phyloP scores from a whole-genome alignment of 805 yeast genomes.

The Candida succiphila region DNA sequence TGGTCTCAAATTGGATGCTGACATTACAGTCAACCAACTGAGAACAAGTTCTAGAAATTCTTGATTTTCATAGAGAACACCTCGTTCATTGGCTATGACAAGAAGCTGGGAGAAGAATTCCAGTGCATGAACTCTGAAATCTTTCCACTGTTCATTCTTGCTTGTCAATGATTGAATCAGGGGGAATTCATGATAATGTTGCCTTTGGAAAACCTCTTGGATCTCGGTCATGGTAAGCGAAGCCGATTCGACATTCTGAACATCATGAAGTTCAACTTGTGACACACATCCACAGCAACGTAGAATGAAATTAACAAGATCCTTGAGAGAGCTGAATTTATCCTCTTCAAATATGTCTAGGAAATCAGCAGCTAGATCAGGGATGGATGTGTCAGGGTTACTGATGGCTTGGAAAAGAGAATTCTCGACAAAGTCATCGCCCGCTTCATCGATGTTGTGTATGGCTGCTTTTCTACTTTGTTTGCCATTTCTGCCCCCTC shows the following conservation, averaged over 20 bases:
- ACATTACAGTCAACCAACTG: slow-evolving; percentile 69
- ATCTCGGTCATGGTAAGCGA: slow-evolving; percentile 66
- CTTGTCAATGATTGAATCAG: slow-evolving; percentile 26
- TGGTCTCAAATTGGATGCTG: slow-evolving; percentile 61
- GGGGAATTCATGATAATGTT: slow-evolving; percentile 62
- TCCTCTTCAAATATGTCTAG: slow-evolving; percentile 37
- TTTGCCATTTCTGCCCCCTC: slow-evolving; percentile 12
- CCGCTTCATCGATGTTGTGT: slow-evolving; percentile 23
- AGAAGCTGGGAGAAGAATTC: slow-evolving; percentile 48
- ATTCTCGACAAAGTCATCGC: slow-evolving; percentile 34
- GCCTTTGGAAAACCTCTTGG: slow-evolving; percentile 49
- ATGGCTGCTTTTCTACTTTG: slow-evolving; percentile 9
- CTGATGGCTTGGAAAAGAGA: slow-evolving; percentile 40
- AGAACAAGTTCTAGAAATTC: slow-evolving; percentile 45
- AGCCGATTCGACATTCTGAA: slow-evolving; percentile 41
- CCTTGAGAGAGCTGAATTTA: slow-evolving; percentile 41
- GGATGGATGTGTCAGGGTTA: slow-evolving; percentile 36
- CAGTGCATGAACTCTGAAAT: slow-evolving; percentile 42
- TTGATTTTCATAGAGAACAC: slow-evolving; percentile 37
- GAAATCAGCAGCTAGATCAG: slow-evolving; percentile 49
- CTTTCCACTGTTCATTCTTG: slow-evolving; percentile 35
- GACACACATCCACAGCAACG: slow-evolving; percentile 65
- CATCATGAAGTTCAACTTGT: slow-evolving; percentile 66
- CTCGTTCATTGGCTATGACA: slow-evolving; percentile 48
- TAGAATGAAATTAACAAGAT: slow-evolving; percentile 58